These are phyloP conservation scores for Phytopythium aichiense DNA, from an alignment of 352 stramenopile species.

Conservation along the genomic window DNA sequence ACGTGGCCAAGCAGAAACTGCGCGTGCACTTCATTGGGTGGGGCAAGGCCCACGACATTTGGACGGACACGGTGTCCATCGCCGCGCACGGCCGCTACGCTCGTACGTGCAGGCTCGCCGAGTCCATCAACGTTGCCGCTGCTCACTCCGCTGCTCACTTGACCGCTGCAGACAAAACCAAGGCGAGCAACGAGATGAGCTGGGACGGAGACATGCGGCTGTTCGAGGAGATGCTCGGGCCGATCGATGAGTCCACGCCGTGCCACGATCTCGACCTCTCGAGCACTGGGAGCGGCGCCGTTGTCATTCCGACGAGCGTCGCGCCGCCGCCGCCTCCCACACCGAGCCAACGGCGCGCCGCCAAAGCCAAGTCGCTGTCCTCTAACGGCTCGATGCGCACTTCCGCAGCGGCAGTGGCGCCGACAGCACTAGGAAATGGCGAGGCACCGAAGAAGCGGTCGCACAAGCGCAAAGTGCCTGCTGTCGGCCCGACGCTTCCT, in stretches of 20 bases:
- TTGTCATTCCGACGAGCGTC: neutral
- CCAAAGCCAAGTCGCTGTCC: constrained; percentile 1
- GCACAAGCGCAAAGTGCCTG: neutral
- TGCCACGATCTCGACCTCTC: constrained; percentile 5
- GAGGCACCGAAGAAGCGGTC: neutral
- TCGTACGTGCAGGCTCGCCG: constrained; percentile 25
- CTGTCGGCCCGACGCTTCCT: neutral
- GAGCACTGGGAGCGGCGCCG: neutral
- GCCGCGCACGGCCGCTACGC: constrained; percentile 46
- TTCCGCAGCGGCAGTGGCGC: neutral
- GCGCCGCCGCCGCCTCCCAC: constrained; percentile 3
- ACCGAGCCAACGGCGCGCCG: neutral
- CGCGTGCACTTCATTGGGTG: constrained; percentile 74
- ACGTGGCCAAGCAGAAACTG: constrained; percentile 53
- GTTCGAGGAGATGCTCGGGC: constrained; percentile 43
- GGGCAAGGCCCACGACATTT: constrained; percentile 61
- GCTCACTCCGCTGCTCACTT: neutral
- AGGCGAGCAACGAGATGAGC: constrained; percentile 24
- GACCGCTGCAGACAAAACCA: constrained; percentile 16
- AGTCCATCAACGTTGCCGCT: neutral
- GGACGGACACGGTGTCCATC: constrained; percentile 70
- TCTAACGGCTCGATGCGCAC: neutral
- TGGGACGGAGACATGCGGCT: constrained; percentile 56
- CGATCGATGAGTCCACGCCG: constrained; percentile 17
- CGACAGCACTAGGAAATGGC: neutral